Base-by-base conservation (phyloP, 352 stramenopile species). In the Phytopythium mirpurense region DNA sequence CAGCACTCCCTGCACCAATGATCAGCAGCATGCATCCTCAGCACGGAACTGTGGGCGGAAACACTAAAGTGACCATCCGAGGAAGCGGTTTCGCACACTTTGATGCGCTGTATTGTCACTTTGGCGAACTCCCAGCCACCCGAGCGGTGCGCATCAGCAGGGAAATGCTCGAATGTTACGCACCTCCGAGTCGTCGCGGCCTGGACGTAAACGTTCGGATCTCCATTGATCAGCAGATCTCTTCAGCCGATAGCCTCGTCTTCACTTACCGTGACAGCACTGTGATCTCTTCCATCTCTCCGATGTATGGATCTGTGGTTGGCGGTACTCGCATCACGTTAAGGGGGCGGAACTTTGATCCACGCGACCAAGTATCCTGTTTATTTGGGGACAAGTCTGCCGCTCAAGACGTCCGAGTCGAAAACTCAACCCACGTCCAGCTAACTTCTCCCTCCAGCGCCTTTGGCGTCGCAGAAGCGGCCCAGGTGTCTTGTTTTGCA, bases 201-300 rank as follows among this genome's bases (percentile, higher is more conserved):
- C 31, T 47, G 18, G 34, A 52, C 19, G 52, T 60, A 1, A 14
- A 46, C 1, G 26, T 74, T 19, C 55, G 44, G 9, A 23, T 74
- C 9, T 74, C 65, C 3, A 63, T 74, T 23, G 35, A 56, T 19
- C 18, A 51, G 3, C 60, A 27, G 18, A 55, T 74, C 15, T 70
- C 45, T 55, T 78, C 57, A 6, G 38, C 34, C 1, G 23, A 60
- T 14, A 62, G 2, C 10, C 19, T 49, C 3, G 18, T 45, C 1
- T 74, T 62, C 59, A 29, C 61, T 6, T 74, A 74, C 31, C 56
- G 57, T 5, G 67, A 72, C 21, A 53, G 49, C 16, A 52, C 67
- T 37, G 31, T 56, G 21, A 49, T 74, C 36, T 11, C 14, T 5
- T 27, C 32, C 10, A 59, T 74, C 0, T 47, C 42, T 19, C 72